Evolutionary conservation across 2,329 filamentous ascomycete species (phyloP).

Genomic region (Didymella keratinophila): DNA sequence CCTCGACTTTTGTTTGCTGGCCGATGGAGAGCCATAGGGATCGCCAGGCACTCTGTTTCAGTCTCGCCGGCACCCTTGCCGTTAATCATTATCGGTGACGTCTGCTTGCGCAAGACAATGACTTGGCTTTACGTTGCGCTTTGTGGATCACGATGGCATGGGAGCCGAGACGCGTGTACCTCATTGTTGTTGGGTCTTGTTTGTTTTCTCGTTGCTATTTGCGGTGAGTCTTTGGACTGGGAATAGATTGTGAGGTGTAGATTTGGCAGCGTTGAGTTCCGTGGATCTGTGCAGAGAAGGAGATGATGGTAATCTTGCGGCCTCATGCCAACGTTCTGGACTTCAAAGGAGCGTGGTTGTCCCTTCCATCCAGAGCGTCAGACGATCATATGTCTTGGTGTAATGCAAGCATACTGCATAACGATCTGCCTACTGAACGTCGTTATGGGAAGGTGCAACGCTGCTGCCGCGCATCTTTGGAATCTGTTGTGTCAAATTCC

Average conservation of each 20-base stretch:
- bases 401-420: background rate
- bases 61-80: background rate
- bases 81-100: constrained; percentile 2
- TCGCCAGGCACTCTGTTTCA: constrained; percentile 17
- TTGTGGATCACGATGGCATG: background rate
- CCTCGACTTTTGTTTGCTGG: background rate
- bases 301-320: constrained; percentile 7
- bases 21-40: constrained; percentile 1
- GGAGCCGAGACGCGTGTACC: background rate
- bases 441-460: background rate
- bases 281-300: constrained; percentile 2
- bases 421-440: background rate
- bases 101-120: constrained; percentile 15
- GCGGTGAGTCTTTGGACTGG: background rate
- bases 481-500: background rate
- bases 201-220: constrained; percentile 7
- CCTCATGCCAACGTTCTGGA: background rate
- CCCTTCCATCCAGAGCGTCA: background rate
- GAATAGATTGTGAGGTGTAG: background rate
- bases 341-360: background rate
- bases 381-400: background rate
- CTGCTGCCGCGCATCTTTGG: background rate
- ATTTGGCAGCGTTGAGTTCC: constrained; percentile 9
- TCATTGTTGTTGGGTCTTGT: background rate
- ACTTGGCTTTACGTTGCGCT: background rate